Conservation (phyloP, 805 yeast species). For the Pichia insulana region DNA sequence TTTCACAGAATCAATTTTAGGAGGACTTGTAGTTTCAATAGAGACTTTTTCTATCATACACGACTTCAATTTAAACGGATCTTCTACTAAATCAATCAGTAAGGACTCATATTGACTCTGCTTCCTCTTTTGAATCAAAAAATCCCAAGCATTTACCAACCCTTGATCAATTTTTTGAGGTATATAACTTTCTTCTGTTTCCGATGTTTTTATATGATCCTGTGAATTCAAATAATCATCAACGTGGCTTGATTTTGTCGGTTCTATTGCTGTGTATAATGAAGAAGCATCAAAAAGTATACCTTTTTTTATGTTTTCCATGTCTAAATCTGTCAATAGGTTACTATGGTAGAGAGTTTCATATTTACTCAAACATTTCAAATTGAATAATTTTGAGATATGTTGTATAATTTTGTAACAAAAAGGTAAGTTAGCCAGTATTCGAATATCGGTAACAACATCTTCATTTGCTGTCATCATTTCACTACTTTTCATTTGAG, state of each 20-base stretch:
- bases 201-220: background rate
- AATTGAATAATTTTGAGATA: constrained; percentile 19
- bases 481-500: constrained; percentile 1
- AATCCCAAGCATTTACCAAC: constrained; percentile 35
- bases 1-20: background rate
- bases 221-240: constrained; percentile 10
- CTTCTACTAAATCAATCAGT: constrained; percentile 29
- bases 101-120: constrained; percentile 45
- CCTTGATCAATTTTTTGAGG: constrained; percentile 12
- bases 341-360: constrained; percentile 25
- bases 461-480: background rate
- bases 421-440: constrained; percentile 24
- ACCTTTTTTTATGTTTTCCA: constrained; percentile 21
- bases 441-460: constrained; percentile 11
- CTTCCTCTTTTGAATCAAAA: constrained; percentile 36
- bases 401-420: constrained; percentile 19
- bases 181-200: constrained; percentile 6
- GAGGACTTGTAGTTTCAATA: background rate
- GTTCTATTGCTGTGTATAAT: constrained; percentile 8
- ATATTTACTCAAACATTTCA: constrained; percentile 15
- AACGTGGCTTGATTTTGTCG: constrained; percentile 12
- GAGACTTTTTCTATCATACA: background rate
- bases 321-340: constrained; percentile 31
- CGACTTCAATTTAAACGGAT: constrained; percentile 8
- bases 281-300: constrained; percentile 27